Conservation (phyloP, 495 filamentous ascomycete species). For the Hypoxylon trugodes region DNA sequence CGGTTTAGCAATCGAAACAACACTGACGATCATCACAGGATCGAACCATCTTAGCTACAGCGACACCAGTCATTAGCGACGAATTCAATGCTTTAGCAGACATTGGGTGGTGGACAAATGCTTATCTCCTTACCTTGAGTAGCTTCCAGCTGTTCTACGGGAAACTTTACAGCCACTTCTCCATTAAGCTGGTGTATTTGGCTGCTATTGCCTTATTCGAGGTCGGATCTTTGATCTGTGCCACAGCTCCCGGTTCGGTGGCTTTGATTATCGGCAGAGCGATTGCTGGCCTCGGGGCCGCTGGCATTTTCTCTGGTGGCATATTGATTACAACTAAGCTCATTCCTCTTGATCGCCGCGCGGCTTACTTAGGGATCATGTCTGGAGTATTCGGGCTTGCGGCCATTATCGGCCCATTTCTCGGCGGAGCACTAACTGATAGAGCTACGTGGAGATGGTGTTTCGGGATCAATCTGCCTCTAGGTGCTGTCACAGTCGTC, state of each 20-base stretch:
- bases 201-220: conserved; percentile 56
- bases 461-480: conserved; percentile 7
- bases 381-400: not conserved
- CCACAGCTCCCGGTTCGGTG: conserved; percentile 49
- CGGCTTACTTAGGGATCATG: not conserved
- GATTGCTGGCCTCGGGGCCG: conserved; percentile 51
- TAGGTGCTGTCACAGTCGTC: conserved; percentile 3
- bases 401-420: not conserved
- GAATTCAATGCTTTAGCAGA: conserved; percentile 49
- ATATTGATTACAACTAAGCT: conserved; percentile 34
- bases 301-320: conserved; percentile 47
- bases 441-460: conserved; percentile 8
- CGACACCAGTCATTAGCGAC: conserved; percentile 52
- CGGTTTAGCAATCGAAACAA: not conserved
- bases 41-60: conserved; percentile 49
- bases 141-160: conserved; percentile 57
- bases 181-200: conserved; percentile 48
- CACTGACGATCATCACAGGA: conserved; percentile 12
- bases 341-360: not conserved
- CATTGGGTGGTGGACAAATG: conserved; percentile 56
- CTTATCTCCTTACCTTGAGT: conserved; percentile 59
- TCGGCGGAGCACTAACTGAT: not conserved
- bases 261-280: conserved; percentile 56
- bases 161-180: conserved; percentile 55
- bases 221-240: conserved; percentile 53